Conservation (phyloP, 2,329 filamentous ascomycete genomes). For the Neurospora sp. region DNA sequence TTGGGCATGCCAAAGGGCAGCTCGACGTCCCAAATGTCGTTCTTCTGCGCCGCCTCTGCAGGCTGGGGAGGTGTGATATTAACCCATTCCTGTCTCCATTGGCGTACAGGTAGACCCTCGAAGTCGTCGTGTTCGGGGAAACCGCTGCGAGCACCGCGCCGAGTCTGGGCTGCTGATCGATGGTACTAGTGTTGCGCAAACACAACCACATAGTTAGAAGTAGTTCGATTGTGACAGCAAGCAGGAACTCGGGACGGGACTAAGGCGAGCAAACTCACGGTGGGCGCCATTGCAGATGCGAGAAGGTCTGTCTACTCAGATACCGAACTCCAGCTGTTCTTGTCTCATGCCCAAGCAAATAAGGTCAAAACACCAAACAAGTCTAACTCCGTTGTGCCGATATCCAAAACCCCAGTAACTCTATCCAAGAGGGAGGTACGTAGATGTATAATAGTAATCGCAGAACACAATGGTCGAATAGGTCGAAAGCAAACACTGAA, state of each 20-base stretch:
- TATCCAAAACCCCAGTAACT: not conserved
- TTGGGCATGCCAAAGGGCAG: conserved; percentile 74
- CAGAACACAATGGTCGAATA: not conserved
- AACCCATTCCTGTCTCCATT: conserved; percentile 71
- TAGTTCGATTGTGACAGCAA: not conserved
- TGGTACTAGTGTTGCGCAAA: conserved; percentile 10
- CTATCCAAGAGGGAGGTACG: not conserved
- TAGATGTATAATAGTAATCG: not conserved
- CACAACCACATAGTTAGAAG: not conserved
- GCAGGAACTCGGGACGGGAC: not conserved
- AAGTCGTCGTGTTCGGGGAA: conserved; percentile 53
- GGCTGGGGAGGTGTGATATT: conserved; percentile 56
- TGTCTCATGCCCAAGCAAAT: not conserved
- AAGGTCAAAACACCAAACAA: not conserved
- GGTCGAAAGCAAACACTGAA: not conserved
- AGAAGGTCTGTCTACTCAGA: not conserved
- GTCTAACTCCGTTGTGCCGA: not conserved
- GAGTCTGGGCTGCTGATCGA: conserved; percentile 32
- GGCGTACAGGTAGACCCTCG: conserved; percentile 63
- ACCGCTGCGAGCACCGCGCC: conserved; percentile 45
- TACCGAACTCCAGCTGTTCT: not conserved
- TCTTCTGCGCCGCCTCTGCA: conserved; percentile 51
- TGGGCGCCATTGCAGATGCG: conserved; percentile 7
- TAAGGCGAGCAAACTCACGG: conserved; percentile 5
- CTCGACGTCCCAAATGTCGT: conserved; percentile 65